Conservation (phyloP, 1,284 basidiomycete species). For the Papiliotrema fonsecae region DNA sequence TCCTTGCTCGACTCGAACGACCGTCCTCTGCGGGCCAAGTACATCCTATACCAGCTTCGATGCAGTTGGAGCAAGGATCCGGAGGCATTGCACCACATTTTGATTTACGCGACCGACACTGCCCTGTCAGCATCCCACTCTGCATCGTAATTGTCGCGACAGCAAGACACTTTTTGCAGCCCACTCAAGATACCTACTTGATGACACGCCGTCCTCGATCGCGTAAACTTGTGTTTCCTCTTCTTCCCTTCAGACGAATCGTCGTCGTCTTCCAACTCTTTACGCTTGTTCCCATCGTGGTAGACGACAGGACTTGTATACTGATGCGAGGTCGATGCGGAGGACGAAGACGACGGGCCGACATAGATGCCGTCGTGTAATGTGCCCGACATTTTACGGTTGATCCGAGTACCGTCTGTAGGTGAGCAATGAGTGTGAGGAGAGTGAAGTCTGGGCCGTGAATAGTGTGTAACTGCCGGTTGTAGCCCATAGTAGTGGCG, state of each 20-base stretch:
- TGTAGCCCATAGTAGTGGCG: too few species aligned
- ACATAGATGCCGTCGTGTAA: neutral
- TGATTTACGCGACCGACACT: constrained; percentile 27
- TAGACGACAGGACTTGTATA: neutral
- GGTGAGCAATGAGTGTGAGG: too few species aligned
- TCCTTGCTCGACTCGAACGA: constrained; percentile 17
- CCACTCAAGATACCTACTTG: constrained; percentile 9
- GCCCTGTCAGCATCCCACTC: neutral
- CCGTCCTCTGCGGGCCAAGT: constrained; percentile 27
- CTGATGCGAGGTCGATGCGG: neutral
- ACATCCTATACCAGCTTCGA: constrained; percentile 18
- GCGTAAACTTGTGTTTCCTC: constrained; percentile 25
- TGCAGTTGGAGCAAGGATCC: constrained; percentile 22
- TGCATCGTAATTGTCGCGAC: neutral
- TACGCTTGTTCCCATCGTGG: neutral
- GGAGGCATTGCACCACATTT: constrained; percentile 24
- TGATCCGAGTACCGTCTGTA: too few species aligned
- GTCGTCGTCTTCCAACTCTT: neutral
- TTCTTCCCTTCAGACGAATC: neutral
- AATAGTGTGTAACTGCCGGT: too few species aligned
- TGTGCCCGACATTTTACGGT: neutral
- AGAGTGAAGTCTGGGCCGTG: too few species aligned
- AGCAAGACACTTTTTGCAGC: neutral
- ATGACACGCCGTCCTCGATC: constrained; percentile 20
- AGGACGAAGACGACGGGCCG: neutral